A percentile compares a stretch with the other conserved stretches of the same genome.
phyloP scores from a whole-genome alignment of 768 basidiomycete species.

The Amyloporia xantha region DNA sequence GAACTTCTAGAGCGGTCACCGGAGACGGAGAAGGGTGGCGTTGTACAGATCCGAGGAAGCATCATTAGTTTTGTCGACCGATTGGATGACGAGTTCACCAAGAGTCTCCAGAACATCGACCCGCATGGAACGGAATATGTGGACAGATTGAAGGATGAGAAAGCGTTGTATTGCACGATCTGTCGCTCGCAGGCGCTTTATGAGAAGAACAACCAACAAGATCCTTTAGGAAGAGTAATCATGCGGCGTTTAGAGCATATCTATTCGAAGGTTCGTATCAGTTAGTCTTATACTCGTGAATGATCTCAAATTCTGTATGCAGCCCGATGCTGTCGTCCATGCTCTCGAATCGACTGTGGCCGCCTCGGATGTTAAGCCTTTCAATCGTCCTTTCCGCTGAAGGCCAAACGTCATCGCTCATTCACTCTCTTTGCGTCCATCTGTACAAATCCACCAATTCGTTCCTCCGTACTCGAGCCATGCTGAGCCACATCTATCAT shows the following conservation, averaged over 20 bases:
- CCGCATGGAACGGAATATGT: constrained; percentile 99
- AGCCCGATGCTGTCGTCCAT: constrained; percentile 91
- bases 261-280: constrained; percentile 82
- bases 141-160: constrained; percentile 93
- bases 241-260: constrained; percentile 97
- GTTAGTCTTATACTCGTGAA: not conserved
- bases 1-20: constrained; percentile 82
- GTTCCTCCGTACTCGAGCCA: constrained; percentile 89
- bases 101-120: constrained; percentile 95
- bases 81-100: constrained; percentile 96
- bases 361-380: constrained; percentile 52
- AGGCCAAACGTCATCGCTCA: constrained; percentile 62
- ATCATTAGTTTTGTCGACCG: constrained; percentile 96
- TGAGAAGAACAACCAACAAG: constrained; percentile 69
- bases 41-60: constrained; percentile 88
- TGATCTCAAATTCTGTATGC: constrained; percentile 8
- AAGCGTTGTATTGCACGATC: constrained; percentile 87
- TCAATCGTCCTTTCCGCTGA: constrained; percentile 50
- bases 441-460: constrained; percentile 91
- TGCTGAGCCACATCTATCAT: constrained; percentile 97
- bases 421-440: constrained; percentile 84
- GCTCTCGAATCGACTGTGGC: constrained; percentile 75
- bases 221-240: constrained; percentile 79
- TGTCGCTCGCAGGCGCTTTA: constrained; percentile 90
- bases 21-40: constrained; percentile 55